Conservation (phyloP, 306 rosid genomes). For the Prunus mira region DNA sequence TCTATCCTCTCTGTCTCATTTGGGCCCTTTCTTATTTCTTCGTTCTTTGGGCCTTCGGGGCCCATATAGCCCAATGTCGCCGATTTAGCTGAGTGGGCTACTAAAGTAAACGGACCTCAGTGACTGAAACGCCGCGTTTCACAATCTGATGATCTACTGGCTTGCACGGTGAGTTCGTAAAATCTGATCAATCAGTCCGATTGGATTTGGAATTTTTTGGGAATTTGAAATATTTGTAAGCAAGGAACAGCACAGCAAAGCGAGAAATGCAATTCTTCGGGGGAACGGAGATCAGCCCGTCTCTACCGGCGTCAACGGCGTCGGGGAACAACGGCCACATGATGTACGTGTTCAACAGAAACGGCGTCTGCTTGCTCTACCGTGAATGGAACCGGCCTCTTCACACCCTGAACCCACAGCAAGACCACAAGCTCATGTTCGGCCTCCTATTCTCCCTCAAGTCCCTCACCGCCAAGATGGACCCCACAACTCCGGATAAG, state of each 20-base stretch:
- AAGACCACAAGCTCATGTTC: constrained; percentile 97
- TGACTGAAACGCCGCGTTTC: no score
- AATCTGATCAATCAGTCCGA: background rate
- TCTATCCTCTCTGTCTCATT: no score
- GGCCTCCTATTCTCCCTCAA: constrained; percentile 94
- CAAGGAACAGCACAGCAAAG: background rate
- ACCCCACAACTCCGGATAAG: constrained; percentile 54
- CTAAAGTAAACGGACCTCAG: no score
- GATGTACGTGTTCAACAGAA: constrained; percentile 87
- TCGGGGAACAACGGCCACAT: constrained; percentile 91
- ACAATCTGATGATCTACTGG: no score
- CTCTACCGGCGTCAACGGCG: constrained; percentile 75
- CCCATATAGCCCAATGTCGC: no score
- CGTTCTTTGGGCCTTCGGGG: no score
- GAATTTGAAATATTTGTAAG: background rate
- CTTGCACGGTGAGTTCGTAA: background rate
- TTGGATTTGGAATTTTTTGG: background rate
- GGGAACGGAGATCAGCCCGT: constrained; percentile 94
- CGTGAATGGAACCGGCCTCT: constrained; percentile 95
- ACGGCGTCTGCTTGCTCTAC: constrained; percentile 88
- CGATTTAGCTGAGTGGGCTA: no score
- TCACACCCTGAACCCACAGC: constrained; percentile 73
- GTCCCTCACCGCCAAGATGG: constrained; percentile 94
- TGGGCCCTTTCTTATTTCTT: no score
- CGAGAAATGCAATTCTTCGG: constrained; percentile 87